A percentile compares a stretch with the other conserved stretches of the same genome.
These are phyloP conservation scores for Colletotrichum gloeosporioides DNA, from an alignment of 2,329 filamentous ascomycete species.

Conservation along the genomic window DNA sequence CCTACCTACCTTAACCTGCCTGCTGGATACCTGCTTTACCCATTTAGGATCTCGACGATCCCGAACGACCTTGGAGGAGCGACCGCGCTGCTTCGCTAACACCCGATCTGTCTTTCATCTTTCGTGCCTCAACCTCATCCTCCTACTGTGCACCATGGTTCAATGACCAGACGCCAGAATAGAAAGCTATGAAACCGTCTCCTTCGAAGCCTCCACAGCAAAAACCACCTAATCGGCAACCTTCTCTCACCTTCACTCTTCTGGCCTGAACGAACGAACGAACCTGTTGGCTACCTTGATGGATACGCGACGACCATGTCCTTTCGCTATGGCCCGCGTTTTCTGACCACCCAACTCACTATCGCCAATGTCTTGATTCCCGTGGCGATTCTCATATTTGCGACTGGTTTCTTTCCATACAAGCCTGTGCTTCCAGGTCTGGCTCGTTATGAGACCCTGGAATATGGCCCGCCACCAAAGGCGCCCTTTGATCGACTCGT, in stretches of 20 bases:
- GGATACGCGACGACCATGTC: constrained; percentile 16
- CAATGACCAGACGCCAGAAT: not conserved
- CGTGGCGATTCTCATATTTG: constrained; percentile 77
- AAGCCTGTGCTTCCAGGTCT: constrained; percentile 91
- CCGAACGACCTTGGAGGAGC: not conserved
- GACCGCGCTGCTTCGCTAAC: constrained; percentile 3
- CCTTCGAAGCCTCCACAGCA: not conserved
- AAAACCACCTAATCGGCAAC: not conserved
- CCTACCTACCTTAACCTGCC: not conserved
- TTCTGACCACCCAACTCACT: constrained; percentile 48
- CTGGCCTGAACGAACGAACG: not conserved
- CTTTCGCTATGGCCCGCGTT: constrained; percentile 3
- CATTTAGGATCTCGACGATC: not conserved
- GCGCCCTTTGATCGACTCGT: constrained; percentile 87
- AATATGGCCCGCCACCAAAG: constrained; percentile 61
- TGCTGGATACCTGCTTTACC: not conserved
- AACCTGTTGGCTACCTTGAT: constrained; percentile 14
- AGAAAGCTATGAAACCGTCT: not conserved
- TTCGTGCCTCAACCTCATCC: not conserved
- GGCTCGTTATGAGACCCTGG: constrained; percentile 67
- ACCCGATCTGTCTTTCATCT: not conserved
- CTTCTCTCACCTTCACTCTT: not conserved
- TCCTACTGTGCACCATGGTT: not conserved
- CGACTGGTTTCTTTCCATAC: constrained; percentile 94
- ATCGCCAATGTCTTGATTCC: constrained; percentile 81